Base-by-base conservation (phyloP, 805 yeast species). In the Yamadazyma endophytica region DNA sequence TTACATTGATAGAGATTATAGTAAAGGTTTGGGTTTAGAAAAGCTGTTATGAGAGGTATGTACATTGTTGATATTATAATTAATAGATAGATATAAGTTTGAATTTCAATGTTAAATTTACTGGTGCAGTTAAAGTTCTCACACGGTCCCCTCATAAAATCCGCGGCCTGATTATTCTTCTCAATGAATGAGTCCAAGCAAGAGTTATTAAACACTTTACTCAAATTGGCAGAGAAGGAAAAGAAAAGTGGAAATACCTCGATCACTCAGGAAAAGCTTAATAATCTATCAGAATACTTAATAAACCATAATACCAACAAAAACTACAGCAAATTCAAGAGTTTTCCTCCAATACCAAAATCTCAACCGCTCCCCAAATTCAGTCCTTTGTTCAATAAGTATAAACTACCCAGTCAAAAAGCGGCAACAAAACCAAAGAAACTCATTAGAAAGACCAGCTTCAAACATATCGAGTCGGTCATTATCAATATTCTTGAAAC, bases 211-310 rank as follows among this genome's bases (percentile, higher is more conserved):
- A 46, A 57, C 21, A 45, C 49, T 28, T 40, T 60, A 15, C 37
- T 59, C 16, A 43, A 42, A 31, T 34, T 64, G 28, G 66, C 66
- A 11, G 56, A 58, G 33, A 52, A 50, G 39, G 70, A 64, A 42
- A 61, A 60, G 32, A 43, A 47, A 29, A 53, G 40, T 27, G 71
- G 71, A 8, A 64, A 64, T 37, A 49, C 37, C 14, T 48, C 66
- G 12, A 52, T 64, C 8, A 60, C 69, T 4, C 44, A 51, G 24
- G 68, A 62, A 11, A 63, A 64, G 33, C 44, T 64, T 33, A 42
- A 51, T 32, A 53, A 56, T 13, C 42, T 64, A 23, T 43, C 56
- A 22, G 42, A 44, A 21, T 56, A 49, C 37, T 56, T 57, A 17
- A 40, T 43, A 4, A 33, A 43, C 5, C 49, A 48, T 17, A 40